Evolutionary conservation across 1,284 basidiomycete genomes (phyloP), one percentile per base, ranked within the genome.

Genomic region (Ganoderma meredithae): DNA sequence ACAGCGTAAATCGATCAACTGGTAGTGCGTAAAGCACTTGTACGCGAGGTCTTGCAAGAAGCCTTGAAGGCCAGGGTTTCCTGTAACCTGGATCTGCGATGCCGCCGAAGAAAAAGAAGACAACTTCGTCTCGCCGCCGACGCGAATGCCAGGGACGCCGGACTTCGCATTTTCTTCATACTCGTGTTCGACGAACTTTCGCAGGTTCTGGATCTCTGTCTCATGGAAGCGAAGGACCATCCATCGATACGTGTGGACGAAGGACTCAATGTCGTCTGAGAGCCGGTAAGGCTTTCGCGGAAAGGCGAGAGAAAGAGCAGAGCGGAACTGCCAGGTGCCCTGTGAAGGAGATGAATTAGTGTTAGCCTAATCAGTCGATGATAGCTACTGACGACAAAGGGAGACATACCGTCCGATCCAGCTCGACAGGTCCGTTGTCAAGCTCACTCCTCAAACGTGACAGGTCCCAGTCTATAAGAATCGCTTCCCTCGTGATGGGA

Each of bases 291-390:
- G 62, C 41, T 69, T 69, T 12, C 22, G 8, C 6, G 65, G 60
- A 5, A 25, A 62, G 0, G 1, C 3, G 3, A 56, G 47, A 9
- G 53, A 59, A 0, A 39, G 41, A 9, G 63, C 68, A 17, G 68
- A 67, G 27, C 56, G 36, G 60, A 59, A 67, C 44, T 56, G 63
- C 68, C 68, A 69, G 2, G 68, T 67, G 0, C 65, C 65, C 68
- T 69, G 39, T n/a, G n/a, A 19, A 49, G 8, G 19, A 9, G 7
- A 36, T 9, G 17, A n/a, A n/a, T n/a, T n/a, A n/a, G 27, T 25
- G 10, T 25, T 8, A 1, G 9, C n/a, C n/a, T n/a, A n/a, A n/a
- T n/a, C n/a, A n/a, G n/a, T n/a, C n/a, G n/a, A n/a, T n/a, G n/a
- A n/a, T n/a, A 3, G 4, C 49, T 15, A 4, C 3, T 10, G 27